phyloP scores from a whole-genome alignment of 2,329 filamentous ascomycete species.

The Seiridium unicorne region DNA sequence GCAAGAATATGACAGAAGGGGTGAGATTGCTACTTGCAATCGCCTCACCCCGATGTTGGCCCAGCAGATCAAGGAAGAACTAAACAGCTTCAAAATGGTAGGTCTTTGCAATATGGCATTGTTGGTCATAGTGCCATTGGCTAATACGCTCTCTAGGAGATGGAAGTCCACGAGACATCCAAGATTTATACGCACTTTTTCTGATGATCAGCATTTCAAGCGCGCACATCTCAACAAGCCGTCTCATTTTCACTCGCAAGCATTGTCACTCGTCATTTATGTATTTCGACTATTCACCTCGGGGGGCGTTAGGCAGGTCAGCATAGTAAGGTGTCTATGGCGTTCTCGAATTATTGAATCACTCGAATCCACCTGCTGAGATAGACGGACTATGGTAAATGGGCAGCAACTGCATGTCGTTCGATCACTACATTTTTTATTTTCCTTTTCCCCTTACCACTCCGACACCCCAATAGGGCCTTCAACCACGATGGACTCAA shows the following conservation, averaged over 20 bases:
- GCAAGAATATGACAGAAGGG: conserved; percentile 92
- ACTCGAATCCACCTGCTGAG: neutral
- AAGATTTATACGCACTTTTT: conserved; percentile 99
- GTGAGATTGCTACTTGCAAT: conserved; percentile 97
- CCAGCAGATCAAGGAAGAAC: conserved; percentile 98
- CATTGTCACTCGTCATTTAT: conserved; percentile 37
- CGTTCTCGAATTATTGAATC: conserved; percentile 37
- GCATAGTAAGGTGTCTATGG: conserved; percentile 58
- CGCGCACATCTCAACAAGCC: conserved; percentile 23
- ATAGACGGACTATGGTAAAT: too few relatives aligned
- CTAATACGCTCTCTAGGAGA: conserved; percentile 68
- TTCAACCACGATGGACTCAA: too few relatives aligned
- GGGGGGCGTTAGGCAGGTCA: conserved; percentile 50
- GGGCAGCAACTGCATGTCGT: neutral
- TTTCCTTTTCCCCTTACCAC: too few relatives aligned
- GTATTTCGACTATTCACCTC: conserved; percentile 50
- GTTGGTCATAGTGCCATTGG: neutral
- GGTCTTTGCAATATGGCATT: conserved; percentile 27
- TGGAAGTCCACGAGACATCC: conserved; percentile 98
- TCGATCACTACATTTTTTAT: neutral
- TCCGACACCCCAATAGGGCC: too few relatives aligned
- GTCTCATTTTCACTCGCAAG: conserved; percentile 28
- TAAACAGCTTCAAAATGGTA: conserved; percentile 99
- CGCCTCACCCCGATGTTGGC: conserved; percentile 94
- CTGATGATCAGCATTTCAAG: conserved; percentile 55